Conservation (phyloP, 2,329 filamentous ascomycete species). For the Dactylellina leptospora region DNA sequence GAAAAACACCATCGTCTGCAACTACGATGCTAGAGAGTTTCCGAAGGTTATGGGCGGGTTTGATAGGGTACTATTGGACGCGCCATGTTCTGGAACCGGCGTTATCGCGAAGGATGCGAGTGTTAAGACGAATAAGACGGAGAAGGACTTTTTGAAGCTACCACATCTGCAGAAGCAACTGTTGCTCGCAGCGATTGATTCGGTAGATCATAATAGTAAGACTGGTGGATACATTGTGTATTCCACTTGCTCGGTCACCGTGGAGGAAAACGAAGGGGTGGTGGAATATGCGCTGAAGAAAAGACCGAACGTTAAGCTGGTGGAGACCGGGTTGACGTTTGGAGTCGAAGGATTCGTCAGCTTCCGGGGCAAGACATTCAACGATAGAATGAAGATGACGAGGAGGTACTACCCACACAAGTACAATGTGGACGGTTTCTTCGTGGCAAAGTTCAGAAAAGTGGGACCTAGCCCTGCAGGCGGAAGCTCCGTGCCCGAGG, state of each 20-base stretch:
- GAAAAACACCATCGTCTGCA: slow-evolving; percentile 93
- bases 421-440: slow-evolving; percentile 98
- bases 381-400: slow-evolving; percentile 81
- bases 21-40: slow-evolving; percentile 93
- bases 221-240: slow-evolving; percentile 96
- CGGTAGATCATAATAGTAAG: slow-evolving; percentile 87
- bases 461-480: slow-evolving; percentile 76
- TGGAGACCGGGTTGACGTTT: slow-evolving; percentile 88
- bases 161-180: slow-evolving; percentile 96
- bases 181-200: slow-evolving; percentile 90
- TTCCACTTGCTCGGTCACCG: slow-evolving; percentile 92
- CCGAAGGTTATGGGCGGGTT: slow-evolving; percentile 95
- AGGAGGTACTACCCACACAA: slow-evolving; percentile 88
- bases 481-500: slow-evolving; percentile 58
- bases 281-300: slow-evolving; percentile 92
- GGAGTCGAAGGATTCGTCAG: slow-evolving; percentile 91
- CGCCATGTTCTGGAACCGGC: slow-evolving; percentile 93
- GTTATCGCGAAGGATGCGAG: slow-evolving; percentile 97
- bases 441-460: slow-evolving; percentile 97
- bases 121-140: slow-evolving; percentile 98
- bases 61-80: slow-evolving; percentile 91
- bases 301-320: slow-evolving; percentile 90
- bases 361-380: slow-evolving; percentile 91
- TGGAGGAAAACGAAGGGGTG: slow-evolving; percentile 93
- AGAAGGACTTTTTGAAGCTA: slow-evolving; percentile 90